Evolutionary conservation across 768 basidiomycete genomes (phyloP).

Genomic region (Pisolithus marmoratus): DNA sequence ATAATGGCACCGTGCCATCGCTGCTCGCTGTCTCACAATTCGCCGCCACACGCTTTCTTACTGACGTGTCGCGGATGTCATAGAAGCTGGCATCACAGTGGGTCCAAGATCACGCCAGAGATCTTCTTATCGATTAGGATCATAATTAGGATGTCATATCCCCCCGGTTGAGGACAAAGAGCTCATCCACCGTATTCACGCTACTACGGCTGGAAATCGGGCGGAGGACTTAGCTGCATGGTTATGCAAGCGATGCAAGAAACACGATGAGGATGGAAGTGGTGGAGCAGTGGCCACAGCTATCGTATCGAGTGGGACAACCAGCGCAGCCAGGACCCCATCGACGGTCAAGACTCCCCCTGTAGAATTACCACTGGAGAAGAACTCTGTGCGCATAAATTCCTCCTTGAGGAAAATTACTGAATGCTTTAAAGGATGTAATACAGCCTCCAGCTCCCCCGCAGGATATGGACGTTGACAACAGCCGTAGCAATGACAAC

Average conservation of each 20-base stretch:
- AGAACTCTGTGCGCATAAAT: background rate
- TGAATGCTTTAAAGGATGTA: background rate
- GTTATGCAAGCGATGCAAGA: slow-evolving; percentile 30
- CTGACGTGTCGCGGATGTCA: slow-evolving; percentile 28
- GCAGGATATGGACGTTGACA: background rate
- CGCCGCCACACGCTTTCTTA: slow-evolving; percentile 25
- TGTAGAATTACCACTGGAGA: background rate
- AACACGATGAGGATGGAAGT: slow-evolving; percentile 1
- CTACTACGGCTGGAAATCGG: slow-evolving; percentile 18
- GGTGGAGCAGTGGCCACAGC: background rate
- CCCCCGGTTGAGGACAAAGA: slow-evolving; percentile 23
- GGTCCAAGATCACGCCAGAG: background rate
- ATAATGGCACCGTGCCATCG: slow-evolving; percentile 13
- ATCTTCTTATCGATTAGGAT: slow-evolving; percentile 17
- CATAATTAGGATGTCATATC: slow-evolving; percentile 29
- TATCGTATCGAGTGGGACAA: background rate
- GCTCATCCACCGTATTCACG: slow-evolving; percentile 20
- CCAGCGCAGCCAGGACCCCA: background rate
- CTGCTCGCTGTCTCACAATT: slow-evolving; percentile 20
- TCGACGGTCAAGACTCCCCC: background rate
- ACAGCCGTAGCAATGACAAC: background rate
- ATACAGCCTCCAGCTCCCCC: background rate
- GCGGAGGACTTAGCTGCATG: slow-evolving; percentile 19
- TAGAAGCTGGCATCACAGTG: slow-evolving; percentile 33
- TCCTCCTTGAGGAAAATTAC: no score